phyloP scores from a whole-genome alignment of 371 early-diverging fungal genomes.

The Mortierella sp. region DNA sequence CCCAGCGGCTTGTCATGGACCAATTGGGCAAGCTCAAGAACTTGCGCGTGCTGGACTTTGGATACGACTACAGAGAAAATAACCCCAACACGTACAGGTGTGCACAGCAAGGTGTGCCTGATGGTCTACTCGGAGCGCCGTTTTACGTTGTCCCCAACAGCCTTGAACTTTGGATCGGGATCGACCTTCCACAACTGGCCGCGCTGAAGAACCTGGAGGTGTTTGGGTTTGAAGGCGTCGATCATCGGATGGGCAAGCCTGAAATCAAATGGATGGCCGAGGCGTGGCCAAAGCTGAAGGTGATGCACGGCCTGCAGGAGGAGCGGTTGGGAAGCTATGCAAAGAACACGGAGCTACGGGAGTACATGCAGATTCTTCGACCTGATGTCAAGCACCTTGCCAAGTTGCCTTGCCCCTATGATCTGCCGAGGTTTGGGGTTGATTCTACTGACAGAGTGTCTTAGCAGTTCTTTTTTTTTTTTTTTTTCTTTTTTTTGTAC shows the following conservation, averaged over 20 bases:
- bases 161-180: not conserved
- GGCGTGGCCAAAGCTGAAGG: not conserved
- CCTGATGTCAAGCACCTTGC: not conserved
- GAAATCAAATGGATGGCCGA: not conserved
- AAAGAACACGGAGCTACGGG: not conserved
- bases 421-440: not conserved
- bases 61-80: not conserved
- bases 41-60: not conserved
- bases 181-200: not conserved
- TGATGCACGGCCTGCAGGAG: not conserved
- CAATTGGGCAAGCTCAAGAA: not conserved
- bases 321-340: not conserved
- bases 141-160: not conserved
- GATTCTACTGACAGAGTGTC: not conserved
- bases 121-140: not conserved
- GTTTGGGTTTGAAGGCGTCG: not conserved
- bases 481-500: too few relatives aligned
- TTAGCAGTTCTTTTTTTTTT: not conserved
- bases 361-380: not conserved
- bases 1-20: not conserved
- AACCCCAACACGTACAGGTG: not conserved
- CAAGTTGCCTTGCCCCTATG: not conserved
- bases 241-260: not conserved
- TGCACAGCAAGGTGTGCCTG: not conserved
- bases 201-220: conserved; percentile 5